These are phyloP conservation scores for Lodderomyces parapsilosis DNA, from an alignment of 1,139 yeast genomes.

Conservation along the genomic window DNA sequence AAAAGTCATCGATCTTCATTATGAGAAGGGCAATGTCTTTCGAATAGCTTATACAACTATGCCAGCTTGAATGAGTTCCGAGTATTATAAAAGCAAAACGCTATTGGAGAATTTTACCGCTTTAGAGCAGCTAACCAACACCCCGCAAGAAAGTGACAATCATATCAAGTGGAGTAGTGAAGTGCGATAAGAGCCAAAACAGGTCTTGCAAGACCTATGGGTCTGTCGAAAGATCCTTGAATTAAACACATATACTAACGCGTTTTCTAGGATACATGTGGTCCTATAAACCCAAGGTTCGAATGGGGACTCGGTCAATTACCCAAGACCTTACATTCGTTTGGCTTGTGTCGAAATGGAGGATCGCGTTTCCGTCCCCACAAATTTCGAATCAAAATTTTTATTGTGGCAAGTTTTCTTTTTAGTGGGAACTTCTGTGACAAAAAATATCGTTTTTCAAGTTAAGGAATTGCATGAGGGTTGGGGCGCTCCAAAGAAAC, in stretches of 20 bases:
- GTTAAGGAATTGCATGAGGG: background rate
- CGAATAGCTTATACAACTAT: background rate
- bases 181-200: background rate
- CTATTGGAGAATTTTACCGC: background rate
- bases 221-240: background rate
- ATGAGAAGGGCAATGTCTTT: no score
- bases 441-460: background rate
- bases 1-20: no score
- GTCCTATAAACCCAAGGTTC: background rate
- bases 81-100: background rate
- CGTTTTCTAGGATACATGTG: background rate
- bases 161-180: background rate
- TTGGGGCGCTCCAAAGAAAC: conserved; percentile 3
- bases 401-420: background rate
- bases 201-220: background rate
- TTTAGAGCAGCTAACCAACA: background rate
- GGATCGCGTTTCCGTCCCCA: background rate
- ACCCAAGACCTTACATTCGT: background rate
- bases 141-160: no score
- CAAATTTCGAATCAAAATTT: background rate
- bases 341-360: background rate
- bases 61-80: background rate
- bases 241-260: background rate
- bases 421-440: background rate
- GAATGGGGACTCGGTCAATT: conserved; percentile 1